Evolutionary conservation across 352 stramenopile species (phyloP), one percentile per base, ranked within the genome.

Genomic region (Phytophthora tubulina): DNA sequence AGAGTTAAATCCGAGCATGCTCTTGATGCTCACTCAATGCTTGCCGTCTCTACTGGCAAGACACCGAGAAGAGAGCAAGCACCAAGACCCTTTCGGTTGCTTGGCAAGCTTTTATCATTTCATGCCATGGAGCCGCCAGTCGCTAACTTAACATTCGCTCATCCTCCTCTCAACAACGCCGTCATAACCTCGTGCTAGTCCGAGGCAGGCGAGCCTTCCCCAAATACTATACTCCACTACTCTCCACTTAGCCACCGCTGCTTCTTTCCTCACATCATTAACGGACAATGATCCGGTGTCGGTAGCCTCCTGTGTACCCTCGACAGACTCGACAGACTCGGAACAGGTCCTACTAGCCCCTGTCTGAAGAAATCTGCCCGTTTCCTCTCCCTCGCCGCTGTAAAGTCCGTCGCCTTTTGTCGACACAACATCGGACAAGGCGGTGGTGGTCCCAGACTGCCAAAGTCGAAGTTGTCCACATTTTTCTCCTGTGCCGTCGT

Each of bases 331-430:
- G 41, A 21, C 38, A 4, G 36, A n/a, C n/a, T n/a, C n/a, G n/a
- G n/a, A n/a, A n/a, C n/a, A 38, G 3, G 3, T 27, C 13, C 31
- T 15, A 3, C 55, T 17, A 66, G 39, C 9, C 21, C 21, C 15
- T 52, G 50, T 36, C 33, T 36, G 38, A 57, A 53, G 1, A 72
- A 36, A 42, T 17, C 55, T 63, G 51, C 48, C 32, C 54, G 21
- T 54, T 76, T 72, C 55, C 31, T 45, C 42, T 76, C 69, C n/a
- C 72, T 41, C 27, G 46, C 63, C 15, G 44, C 69, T 8, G 70
- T 78, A 35, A 70, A 76, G 64, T 85, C 78, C 52, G 62, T 75
- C 32, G 78, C 78, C 49, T 80, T 67, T 68, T 85, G 78, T 0
- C 78, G 74, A 59, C 78, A 67, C n/a, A 85, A 49, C 58, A 57